phyloP scores from a whole-genome alignment of 768 basidiomycete genomes.

The Auricularia auricula-judae region DNA sequence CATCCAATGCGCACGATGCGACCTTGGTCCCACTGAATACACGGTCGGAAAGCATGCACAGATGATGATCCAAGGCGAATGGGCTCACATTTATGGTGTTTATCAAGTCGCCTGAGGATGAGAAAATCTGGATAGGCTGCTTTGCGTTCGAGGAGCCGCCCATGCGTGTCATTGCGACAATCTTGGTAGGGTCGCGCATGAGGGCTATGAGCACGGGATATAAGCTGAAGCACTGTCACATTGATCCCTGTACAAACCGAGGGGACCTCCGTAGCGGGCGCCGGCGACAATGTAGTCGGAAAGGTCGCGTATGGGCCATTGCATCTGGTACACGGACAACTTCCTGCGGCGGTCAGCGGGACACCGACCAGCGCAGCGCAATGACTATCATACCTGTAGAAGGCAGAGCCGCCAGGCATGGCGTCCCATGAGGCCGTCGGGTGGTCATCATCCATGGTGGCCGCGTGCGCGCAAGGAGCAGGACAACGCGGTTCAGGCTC shows the following conservation, averaged over 20 bases:
- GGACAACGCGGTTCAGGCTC: too few species aligned
- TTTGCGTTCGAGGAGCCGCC: slow-evolving; percentile 60
- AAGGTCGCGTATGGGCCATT: slow-evolving; percentile 68
- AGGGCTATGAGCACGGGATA: slow-evolving; percentile 41
- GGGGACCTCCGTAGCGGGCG: slow-evolving; percentile 78
- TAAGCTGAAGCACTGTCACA: background rate
- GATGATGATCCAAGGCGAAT: slow-evolving; percentile 10
- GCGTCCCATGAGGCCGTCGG: slow-evolving; percentile 84
- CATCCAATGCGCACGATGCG: slow-evolving; percentile 76
- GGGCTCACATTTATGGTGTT: slow-evolving; percentile 59
- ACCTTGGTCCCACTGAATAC: slow-evolving; percentile 76
- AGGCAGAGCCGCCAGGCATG: slow-evolving; percentile 77
- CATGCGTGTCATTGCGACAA: slow-evolving; percentile 57
- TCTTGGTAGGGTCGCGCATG: slow-evolving; percentile 74
- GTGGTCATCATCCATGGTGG: slow-evolving; percentile 24
- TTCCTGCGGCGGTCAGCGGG: slow-evolving; percentile 19
- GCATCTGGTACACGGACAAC: slow-evolving; percentile 73
- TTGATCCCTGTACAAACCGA: slow-evolving; percentile 43
- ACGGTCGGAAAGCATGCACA: background rate
- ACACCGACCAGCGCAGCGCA: background rate
- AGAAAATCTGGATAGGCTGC: slow-evolving; percentile 61
- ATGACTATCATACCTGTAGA: slow-evolving; percentile 46
- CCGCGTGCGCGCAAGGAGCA: too few species aligned
- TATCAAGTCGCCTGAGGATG: slow-evolving; percentile 63
- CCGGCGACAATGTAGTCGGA: slow-evolving; percentile 71